Conservation (phyloP, 352 stramenopile species). For the Phytopythium vexans region DNA sequence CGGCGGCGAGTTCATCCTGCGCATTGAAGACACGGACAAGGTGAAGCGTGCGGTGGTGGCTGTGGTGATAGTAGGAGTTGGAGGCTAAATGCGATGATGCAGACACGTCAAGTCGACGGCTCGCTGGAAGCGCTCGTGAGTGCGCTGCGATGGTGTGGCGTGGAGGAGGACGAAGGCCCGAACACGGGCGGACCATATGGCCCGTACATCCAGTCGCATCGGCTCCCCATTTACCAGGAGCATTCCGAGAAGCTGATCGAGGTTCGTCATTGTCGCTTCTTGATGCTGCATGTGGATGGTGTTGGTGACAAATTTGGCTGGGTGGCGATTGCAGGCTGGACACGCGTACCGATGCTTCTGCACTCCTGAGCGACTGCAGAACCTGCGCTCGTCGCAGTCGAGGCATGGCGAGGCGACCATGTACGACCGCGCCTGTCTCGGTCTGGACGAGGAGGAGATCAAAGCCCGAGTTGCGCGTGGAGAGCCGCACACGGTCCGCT, state of each 20-base stretch:
- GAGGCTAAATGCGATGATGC: constrained; percentile 2
- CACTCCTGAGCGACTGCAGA: constrained; percentile 92
- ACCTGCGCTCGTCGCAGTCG: constrained; percentile 87
- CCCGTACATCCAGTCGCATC: constrained; percentile 97
- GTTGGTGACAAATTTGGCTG: no score
- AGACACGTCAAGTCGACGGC: constrained; percentile 83
- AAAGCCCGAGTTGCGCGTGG: constrained; percentile 83
- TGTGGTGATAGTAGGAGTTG: not conserved
- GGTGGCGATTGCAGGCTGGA: constrained; percentile 37
- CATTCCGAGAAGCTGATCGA: constrained; percentile 88
- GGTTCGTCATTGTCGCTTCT: constrained; percentile 14
- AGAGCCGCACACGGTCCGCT: constrained; percentile 91
- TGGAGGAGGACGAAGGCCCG: constrained; percentile 97
- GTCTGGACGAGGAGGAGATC: constrained; percentile 88
- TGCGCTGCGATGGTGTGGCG: constrained; percentile 93
- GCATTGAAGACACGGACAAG: constrained; percentile 93
- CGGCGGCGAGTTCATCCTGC: constrained; percentile 85
- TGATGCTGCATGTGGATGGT: no score
- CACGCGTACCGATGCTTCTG: constrained; percentile 98
- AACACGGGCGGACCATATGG: constrained; percentile 87
- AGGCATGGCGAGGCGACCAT: constrained; percentile 91
- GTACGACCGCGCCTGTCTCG: constrained; percentile 97
- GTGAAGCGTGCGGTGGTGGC: constrained; percentile 13
- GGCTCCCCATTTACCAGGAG: constrained; percentile 92
- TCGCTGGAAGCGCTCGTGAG: constrained; percentile 83